phyloP scores from a whole-genome alignment of 2,329 filamentous ascomycete species.

The Colletotrichum tropicale region DNA sequence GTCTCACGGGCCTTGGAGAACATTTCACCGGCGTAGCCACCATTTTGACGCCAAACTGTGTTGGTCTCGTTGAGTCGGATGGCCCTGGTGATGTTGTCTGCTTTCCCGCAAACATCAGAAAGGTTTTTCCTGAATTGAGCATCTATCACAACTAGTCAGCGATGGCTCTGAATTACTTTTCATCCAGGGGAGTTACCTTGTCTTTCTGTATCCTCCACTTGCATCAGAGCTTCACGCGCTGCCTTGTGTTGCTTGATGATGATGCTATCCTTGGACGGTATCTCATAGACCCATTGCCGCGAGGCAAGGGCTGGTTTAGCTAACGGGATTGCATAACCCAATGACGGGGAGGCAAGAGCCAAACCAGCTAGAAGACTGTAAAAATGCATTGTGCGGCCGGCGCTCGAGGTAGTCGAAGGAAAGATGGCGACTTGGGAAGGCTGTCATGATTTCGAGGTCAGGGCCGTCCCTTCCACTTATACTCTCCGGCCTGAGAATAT shows the following conservation, averaged over 20 bases:
- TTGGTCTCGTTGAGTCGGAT: neutral
- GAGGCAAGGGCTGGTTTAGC: neutral
- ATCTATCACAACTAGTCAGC: neutral
- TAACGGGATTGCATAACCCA: neutral
- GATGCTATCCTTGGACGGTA: neutral
- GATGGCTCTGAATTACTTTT: neutral
- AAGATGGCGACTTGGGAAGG: neutral
- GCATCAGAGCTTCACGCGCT: neutral
- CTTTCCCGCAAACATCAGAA: neutral
- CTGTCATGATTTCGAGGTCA: neutral
- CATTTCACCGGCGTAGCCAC: slow-evolving; percentile 84
- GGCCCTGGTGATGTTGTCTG: neutral
- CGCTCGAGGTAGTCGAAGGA: neutral
- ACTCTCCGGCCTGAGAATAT: neutral
- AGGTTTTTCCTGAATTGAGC: neutral
- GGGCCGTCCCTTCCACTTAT: neutral
- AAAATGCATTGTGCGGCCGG: neutral
- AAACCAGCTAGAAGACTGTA: neutral
- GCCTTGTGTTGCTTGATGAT: neutral
- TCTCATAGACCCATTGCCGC: neutral
- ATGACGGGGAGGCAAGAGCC: neutral
- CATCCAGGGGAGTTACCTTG: neutral
- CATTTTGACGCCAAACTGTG: neutral
- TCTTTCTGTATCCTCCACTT: neutral
- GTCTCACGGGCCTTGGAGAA: slow-evolving; percentile 84